Evolutionary conservation across 2,329 filamentous ascomycete genomes (phyloP), one percentile per base, ranked within the genome.

Genomic region (Meredithiella fracta): DNA sequence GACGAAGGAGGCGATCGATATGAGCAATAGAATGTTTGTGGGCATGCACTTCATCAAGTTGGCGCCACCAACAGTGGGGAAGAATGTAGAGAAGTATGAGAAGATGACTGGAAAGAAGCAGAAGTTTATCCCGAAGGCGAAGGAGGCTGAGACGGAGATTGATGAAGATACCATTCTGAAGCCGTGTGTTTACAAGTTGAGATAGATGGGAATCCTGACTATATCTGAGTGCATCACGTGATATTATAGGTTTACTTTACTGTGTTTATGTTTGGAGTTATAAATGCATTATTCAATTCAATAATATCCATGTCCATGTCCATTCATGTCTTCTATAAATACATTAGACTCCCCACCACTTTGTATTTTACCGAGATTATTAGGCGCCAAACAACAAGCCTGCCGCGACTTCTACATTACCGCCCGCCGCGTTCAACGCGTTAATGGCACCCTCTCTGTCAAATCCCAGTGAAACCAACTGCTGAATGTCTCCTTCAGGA

Each of bases 11-110:
- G 79, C 83, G 0, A 75, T 94, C 8, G 89, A 98, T 70, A 72
- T 94, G 64, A 79, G 77, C 56, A 98, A 98, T 71, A 94, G 85
- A 71, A 98, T 98, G 92, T 98, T 98, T 72, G 91, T 97, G 62
- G 87, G 85, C 71, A 91, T 98, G 88, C 81, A 85, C 63, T 98
- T 98, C 68, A 74, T 90, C 63, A 98, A 97, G 72, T 80, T 77
- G n/a, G 80, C 80, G 20, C 72, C 80, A 47, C 85, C 90, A 0
- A 75, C 75, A 1, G 83, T 81, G 66, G 89, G 89, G 23, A 94
- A 94, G 71, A 80, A 84, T 61, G 79, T 74, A 14, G 73, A 70
- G 55, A 65, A 68, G 14, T 60, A 79, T 63, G 84, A 82, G 17
- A 80, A 83, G 68, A 75, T 38, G 17, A 64, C 65, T 40, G 66